Percentiles rank a stretch among this genome's conserved stretches.
Evolutionary conservation across 2,329 filamentous ascomycete genomes (phyloP).

Genomic region (Pseudocercospora musae): DNA sequence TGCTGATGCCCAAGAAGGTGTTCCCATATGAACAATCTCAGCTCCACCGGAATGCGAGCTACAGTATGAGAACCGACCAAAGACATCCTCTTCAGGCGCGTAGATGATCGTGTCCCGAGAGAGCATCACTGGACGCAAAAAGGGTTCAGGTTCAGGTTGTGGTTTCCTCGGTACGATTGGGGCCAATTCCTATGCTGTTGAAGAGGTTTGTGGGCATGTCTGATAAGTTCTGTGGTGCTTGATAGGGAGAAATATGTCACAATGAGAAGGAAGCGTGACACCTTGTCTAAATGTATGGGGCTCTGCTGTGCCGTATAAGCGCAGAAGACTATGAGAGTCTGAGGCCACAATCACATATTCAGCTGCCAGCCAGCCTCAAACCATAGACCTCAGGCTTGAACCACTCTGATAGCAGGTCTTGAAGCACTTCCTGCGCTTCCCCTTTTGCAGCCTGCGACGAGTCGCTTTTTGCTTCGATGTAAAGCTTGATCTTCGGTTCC

Average conservation of each 20-base stretch:
- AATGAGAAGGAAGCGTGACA: not conserved
- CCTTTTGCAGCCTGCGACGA: conserved; percentile 43
- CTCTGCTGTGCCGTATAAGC: not conserved
- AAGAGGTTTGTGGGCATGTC: not conserved
- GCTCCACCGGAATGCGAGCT: not conserved
- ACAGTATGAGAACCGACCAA: not conserved
- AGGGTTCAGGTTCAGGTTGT: not conserved
- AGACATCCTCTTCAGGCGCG: not conserved
- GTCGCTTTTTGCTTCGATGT: conserved; percentile 49
- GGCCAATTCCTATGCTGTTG: no score
- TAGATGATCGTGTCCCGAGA: no score
- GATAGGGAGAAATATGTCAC: not conserved
- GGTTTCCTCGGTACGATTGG: no score
- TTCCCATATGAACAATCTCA: conserved; percentile 9
- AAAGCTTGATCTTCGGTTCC: conserved; percentile 64
- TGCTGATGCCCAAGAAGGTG: conserved; percentile 1
- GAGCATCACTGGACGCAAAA: no score
- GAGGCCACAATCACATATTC: not conserved
- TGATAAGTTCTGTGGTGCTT: not conserved
- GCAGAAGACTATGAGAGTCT: not conserved
- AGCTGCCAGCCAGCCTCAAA: conserved; percentile 10
- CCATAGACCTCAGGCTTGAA: conserved; percentile 37
- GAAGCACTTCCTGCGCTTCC: conserved; percentile 45
- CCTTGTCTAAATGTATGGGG: not conserved
- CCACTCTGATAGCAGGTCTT: conserved; percentile 49